Evolutionary conservation across 257 asterid species (phyloP).

Genomic region (Solanum piurae): DNA sequence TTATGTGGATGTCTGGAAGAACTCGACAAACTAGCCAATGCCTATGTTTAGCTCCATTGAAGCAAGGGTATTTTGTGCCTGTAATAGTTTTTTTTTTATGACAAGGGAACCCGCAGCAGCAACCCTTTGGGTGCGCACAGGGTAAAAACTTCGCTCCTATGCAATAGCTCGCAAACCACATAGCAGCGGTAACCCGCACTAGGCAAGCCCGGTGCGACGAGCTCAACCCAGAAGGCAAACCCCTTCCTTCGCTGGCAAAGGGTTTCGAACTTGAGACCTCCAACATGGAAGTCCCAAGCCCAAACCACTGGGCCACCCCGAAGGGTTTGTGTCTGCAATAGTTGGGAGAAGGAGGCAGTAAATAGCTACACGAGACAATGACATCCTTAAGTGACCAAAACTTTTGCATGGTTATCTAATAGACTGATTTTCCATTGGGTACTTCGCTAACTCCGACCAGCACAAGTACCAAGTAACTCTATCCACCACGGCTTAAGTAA

Average conservation of each 20-base stretch:
- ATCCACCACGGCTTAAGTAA: neutral
- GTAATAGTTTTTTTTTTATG: conserved; percentile 13
- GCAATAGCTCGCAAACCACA: no score
- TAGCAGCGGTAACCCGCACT: no score
- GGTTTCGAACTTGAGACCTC: no score
- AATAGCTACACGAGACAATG: conserved; percentile 67
- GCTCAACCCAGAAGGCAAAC: no score
- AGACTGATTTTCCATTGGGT: neutral
- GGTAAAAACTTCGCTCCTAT: no score
- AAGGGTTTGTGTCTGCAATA: conserved; percentile 25
- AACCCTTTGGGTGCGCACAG: no score
- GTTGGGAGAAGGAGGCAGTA: conserved; percentile 51
- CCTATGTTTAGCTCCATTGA: conserved; percentile 82
- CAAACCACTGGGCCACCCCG: no score
- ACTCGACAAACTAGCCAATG: conserved; percentile 56
- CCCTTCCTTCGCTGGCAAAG: no score
- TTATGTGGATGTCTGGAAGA: neutral
- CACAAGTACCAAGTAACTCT: neutral
- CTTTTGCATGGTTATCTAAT: conserved; percentile 48
- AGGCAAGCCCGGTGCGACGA: no score
- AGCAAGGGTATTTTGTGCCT: conserved; percentile 45
- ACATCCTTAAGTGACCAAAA: conserved; percentile 72
- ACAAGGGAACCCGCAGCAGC: no score
- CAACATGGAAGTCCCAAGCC: no score
- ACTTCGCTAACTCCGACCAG: neutral